Evolutionary conservation across 164 flowering plant genomes (phyloP).

Genomic region (Magnolia changhungtana): DNA sequence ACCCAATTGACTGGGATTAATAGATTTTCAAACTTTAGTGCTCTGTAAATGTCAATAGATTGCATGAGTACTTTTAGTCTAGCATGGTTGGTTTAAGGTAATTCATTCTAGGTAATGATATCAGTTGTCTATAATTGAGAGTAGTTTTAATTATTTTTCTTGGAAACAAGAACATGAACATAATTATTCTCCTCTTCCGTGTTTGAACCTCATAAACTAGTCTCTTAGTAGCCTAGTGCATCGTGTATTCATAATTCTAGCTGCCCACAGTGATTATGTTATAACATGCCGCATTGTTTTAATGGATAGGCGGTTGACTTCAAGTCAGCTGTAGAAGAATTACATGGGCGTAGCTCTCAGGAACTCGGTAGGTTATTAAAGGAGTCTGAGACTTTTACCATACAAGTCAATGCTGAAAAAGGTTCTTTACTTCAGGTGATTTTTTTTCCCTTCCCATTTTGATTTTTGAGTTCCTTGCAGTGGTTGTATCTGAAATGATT

Average conservation of each 20-base stretch:
- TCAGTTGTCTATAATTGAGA: too few relatives aligned
- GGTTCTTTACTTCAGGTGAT: constrained; percentile 62
- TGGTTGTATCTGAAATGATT: constrained; percentile 6
- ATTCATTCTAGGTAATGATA: too few relatives aligned
- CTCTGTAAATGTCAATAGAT: too few relatives aligned
- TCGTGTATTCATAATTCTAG: not conserved
- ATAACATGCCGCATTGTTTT: constrained; percentile 5
- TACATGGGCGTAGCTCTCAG: constrained; percentile 60
- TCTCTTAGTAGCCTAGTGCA: not conserved
- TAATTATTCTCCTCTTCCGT: not conserved
- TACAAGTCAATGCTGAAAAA: constrained; percentile 35
- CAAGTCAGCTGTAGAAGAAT: constrained; percentile 58
- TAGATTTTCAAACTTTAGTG: too few relatives aligned
- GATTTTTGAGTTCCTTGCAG: not conserved
- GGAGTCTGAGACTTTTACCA: constrained; percentile 57
- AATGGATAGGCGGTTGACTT: constrained; percentile 67
- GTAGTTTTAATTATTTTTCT: not conserved
- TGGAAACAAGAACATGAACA: not conserved
- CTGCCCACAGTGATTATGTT: not conserved
- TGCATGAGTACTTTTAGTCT: too few relatives aligned
- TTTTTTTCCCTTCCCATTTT: not conserved
- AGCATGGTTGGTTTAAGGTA: too few relatives aligned
- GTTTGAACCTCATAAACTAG: too few relatives aligned
- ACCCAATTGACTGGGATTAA: too few relatives aligned
- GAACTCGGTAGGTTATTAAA: constrained; percentile 64